Percentiles rank a stretch among this genome's conserved stretches.
Conservation (phyloP, 2,329 filamentous ascomycete genomes). For the Claviceps cyperi region DNA sequence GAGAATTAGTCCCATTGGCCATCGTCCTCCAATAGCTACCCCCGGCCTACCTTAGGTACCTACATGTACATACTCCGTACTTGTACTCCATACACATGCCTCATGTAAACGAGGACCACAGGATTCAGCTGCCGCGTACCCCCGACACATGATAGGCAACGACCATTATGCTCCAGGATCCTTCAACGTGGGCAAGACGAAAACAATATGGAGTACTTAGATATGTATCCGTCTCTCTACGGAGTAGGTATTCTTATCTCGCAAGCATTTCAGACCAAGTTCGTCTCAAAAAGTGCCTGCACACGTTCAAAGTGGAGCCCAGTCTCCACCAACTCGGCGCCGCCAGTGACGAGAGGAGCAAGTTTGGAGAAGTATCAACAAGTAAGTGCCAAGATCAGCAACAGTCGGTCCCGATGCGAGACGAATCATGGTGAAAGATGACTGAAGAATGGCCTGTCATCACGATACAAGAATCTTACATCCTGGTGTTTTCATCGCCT, state of each 20-base stretch:
- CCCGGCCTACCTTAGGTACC: neutral
- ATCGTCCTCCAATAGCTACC: neutral
- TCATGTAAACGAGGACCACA: neutral
- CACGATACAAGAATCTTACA: neutral
- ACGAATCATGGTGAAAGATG: neutral
- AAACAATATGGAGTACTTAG: too few relatives aligned
- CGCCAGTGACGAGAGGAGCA: neutral
- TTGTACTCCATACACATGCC: neutral
- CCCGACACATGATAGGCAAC: neutral
- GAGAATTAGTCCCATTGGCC: constrained; percentile 2
- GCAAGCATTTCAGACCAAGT: neutral
- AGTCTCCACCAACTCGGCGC: neutral
- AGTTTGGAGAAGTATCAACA: neutral
- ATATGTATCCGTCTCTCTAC: neutral
- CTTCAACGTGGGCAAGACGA: neutral
- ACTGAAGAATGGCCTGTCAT: neutral
- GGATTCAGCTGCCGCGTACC: neutral
- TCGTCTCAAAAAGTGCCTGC: neutral
- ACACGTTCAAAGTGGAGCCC: neutral
- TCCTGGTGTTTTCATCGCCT: neutral
- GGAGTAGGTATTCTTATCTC: neutral
- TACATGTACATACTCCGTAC: too few relatives aligned
- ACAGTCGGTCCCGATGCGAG: neutral
- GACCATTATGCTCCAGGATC: neutral
- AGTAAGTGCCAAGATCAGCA: neutral